Base-by-base conservation (phyloP, 208 protist species). In the Lotmaria passim region DNA sequence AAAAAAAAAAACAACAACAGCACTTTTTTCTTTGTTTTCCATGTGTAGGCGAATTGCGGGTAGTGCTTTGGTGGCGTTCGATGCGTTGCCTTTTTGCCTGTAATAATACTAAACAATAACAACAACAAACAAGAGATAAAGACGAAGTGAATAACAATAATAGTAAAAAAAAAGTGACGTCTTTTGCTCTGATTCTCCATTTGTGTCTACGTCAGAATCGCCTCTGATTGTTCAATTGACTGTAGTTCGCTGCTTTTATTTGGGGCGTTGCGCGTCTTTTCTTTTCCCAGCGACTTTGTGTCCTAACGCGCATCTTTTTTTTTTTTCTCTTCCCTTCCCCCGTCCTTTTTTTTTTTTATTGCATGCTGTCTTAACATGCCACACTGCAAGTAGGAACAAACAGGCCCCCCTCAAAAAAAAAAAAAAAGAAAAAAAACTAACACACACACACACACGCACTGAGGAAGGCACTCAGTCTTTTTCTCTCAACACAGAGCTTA, bases 391-490 rank as follows among this genome's bases (percentile, higher is more conserved):
- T 14, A 41, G 10, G 14, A 7, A 41, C 38, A 41, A 7, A 41
- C 38, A 41, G 7, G 38, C 36, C 12, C 6, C 36, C 36, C n/a
- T 58, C 43, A 52, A 41, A 11, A n/a, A 51, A 34, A 33, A 70
- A 31, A 38, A 7, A 30, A 31, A 69, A 23, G 24, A 46, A 17
- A 21, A 26, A 28, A 67, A 28, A 39, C n/a, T 34, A 17, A 69
- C 19, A 73, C 26, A 73, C 23, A 64, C 3, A 61, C 36, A 65
- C 43, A 58, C 38, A 59, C 55, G 58, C 26, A 55, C 39, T 43
- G 48, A 61, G 7, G 14, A 41, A 7, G 10, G 38, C 44, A 21
- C 44, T 48, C 6, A 34, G 62, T 56, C 43, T 66, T 47, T 47
- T 53, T 69, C 51, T 36, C 30, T 69, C n/a, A n/a, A n/a, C n/a